A percentile compares a stretch with the other conserved stretches of the same genome.
These are phyloP conservation scores for Fusarium sp. DNA, from an alignment of 2,329 filamentous ascomycete species.

Conservation along the genomic window DNA sequence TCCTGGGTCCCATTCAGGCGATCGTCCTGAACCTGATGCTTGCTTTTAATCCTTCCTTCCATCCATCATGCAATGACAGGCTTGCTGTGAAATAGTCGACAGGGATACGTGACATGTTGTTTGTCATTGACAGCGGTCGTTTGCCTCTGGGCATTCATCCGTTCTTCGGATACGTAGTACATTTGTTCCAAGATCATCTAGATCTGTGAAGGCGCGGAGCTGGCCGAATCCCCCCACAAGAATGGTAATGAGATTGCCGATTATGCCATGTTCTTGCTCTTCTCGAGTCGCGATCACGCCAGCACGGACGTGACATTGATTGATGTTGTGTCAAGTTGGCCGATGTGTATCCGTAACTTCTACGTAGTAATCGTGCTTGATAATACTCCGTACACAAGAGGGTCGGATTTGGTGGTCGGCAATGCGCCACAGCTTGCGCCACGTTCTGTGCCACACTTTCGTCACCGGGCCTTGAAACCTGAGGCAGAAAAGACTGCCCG, in stretches of 20 bases:
- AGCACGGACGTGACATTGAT: constrained; percentile 12
- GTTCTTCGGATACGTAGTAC: constrained; percentile 6
- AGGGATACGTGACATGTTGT: constrained; percentile 10
- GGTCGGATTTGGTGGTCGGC: neutral
- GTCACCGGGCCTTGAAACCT: constrained; percentile 38
- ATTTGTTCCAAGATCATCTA: constrained; percentile 19
- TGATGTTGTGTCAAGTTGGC: constrained; percentile 2
- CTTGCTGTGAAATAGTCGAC: constrained; percentile 2
- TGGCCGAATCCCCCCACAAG: neutral
- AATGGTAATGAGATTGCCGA: constrained; percentile 11
- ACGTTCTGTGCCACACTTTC: neutral
- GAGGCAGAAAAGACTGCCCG: constrained; percentile 48
- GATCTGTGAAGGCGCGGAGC: constrained; percentile 18
- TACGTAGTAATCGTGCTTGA: neutral
- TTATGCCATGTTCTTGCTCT: constrained; percentile 25
- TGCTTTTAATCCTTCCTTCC: constrained; percentile 15
- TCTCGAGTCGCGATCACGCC: constrained; percentile 4
- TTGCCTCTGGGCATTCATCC: constrained; percentile 3
- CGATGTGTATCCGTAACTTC: neutral
- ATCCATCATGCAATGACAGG: neutral
- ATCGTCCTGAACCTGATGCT: constrained; percentile 34
- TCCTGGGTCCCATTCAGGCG: neutral
- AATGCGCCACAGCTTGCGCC: constrained; percentile 16
- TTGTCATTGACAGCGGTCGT: neutral
- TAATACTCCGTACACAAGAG: constrained; percentile 2